These are phyloP conservation scores for Fusarium sp. DNA, from an alignment of 2,329 filamentous ascomycete genomes.

Conservation along the genomic window DNA sequence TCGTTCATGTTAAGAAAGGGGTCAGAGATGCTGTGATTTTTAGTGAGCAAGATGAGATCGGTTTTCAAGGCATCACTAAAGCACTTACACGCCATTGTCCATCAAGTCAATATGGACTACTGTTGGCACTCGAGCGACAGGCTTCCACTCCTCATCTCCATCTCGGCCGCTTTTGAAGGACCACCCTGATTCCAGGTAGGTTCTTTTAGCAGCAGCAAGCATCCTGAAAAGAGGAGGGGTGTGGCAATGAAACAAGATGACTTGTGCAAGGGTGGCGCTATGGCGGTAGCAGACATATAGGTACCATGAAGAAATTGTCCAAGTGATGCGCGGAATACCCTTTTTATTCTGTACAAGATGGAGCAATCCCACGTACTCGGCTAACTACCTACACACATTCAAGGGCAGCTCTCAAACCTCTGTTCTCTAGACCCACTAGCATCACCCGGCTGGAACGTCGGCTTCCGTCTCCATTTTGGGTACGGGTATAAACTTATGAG, in stretches of 20 bases:
- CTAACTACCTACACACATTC: background rate
- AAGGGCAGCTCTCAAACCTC: background rate
- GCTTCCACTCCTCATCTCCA: background rate
- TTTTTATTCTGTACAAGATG: background rate
- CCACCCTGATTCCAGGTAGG: background rate
- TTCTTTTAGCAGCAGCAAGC: background rate
- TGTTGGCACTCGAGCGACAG: constrained; percentile 11
- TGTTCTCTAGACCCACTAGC: background rate
- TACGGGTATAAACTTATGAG: background rate
- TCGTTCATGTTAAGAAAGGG: constrained; percentile 5
- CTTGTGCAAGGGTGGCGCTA: background rate
- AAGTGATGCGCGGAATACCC: background rate
- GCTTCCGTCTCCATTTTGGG: background rate
- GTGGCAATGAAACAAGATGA: background rate
- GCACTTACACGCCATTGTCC: constrained; percentile 17
- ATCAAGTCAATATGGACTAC: constrained; percentile 22
- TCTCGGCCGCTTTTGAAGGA: background rate
- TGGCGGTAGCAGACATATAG: background rate
- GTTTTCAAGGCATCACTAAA: background rate
- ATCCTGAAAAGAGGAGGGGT: background rate
- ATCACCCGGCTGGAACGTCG: background rate
- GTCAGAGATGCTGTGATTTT: background rate
- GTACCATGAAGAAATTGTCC: background rate
- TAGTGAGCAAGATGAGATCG: background rate
- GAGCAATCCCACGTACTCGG: background rate